Percentiles rank a stretch among this genome's conserved stretches.
Evolutionary conservation across 768 basidiomycete genomes (phyloP).

Genomic region (Kwoniella sp.): DNA sequence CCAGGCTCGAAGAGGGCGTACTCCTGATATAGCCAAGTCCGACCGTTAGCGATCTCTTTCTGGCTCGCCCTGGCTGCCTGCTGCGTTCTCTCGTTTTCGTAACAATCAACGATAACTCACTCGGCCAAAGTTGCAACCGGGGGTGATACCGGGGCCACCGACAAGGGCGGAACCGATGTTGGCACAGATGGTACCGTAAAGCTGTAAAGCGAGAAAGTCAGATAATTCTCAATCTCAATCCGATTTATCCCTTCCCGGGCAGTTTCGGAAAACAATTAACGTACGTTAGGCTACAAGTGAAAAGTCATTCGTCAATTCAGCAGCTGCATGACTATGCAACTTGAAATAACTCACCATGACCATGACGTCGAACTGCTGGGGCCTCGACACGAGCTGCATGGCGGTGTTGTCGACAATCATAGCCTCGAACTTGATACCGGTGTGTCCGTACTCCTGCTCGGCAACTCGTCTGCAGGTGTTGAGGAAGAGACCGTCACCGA

Average conservation of each 20-base stretch:
- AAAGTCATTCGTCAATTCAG: too few relatives aligned
- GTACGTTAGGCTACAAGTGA: slow-evolving; percentile 35
- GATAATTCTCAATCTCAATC: background rate
- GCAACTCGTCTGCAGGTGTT: slow-evolving; percentile 96
- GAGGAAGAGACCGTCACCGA: slow-evolving; percentile 97
- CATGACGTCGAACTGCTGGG: slow-evolving; percentile 98
- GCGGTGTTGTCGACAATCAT: slow-evolving; percentile 99
- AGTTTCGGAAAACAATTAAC: too few relatives aligned
- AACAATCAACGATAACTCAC: slow-evolving; percentile 59
- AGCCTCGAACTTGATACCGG: slow-evolving; percentile 89
- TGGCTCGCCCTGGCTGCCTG: background rate
- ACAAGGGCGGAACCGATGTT: slow-evolving; percentile 99
- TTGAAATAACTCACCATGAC: slow-evolving; percentile 92
- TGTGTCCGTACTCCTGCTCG: slow-evolving; percentile 83
- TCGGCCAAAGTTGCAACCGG: slow-evolving; percentile 95
- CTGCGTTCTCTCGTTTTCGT: too few relatives aligned
- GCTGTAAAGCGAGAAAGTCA: slow-evolving; percentile 9
- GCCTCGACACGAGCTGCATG: slow-evolving; percentile 97
- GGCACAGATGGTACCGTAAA: slow-evolving; percentile 92
- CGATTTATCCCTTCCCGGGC: background rate
- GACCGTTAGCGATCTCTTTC: background rate
- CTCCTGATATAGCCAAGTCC: slow-evolving; percentile 59
- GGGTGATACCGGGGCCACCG: slow-evolving; percentile 96
- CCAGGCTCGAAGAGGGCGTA: slow-evolving; percentile 98
- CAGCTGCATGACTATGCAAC: too few relatives aligned